Evolutionary conservation across 2,329 filamentous ascomycete genomes (phyloP), one percentile per base, ranked within the genome.

Genomic region (Akanthomyces dipterigenus): DNA sequence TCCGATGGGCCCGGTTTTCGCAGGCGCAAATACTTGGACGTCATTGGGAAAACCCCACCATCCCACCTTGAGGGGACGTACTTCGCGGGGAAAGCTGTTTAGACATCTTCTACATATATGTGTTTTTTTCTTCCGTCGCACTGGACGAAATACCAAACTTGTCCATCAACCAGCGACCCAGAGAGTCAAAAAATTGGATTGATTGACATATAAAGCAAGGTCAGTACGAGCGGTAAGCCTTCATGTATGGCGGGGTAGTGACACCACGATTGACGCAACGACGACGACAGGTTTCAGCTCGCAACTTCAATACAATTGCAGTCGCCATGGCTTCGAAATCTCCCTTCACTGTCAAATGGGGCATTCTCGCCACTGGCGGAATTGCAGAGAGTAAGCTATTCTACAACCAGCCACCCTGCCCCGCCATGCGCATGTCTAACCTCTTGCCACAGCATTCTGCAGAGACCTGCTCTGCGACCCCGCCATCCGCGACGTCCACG

Each of bases 401-500:
- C 36, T 11, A 53, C 26, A 20, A 24, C 31, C 28, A 40, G 55
- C 36, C 46, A 14, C 7, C 28, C 26, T 5, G 12, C 3, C 20
- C 22, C 24, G 49, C 11, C n/a, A 28, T 28, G 60, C 63, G 54
- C 43, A 60, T 40, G 24, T 26, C 46, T 22, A 40, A 26, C 28
- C 42, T 7, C 31, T 24, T 2, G 38, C 11, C 26, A 12, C 65
- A 85, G 82, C 76, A 64, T 91, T 95, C 77, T 83, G 87, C 69
- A 87, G 88, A 74, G 92, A 96, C 71, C 83, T 96, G 55, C 85
- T 93, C 65, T 82, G 84, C 63, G 86, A 93, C 73, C 88, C 92
- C 18, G 78, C 82, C 45, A 79, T 80, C 53, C 89, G 92, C 66
- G 83, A 82, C 55, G 88, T 89, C 58, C 77, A 79, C 63, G 89